Base-by-base conservation (phyloP, 2,329 filamentous ascomycete species). In the Tympanopsis confertula region DNA sequence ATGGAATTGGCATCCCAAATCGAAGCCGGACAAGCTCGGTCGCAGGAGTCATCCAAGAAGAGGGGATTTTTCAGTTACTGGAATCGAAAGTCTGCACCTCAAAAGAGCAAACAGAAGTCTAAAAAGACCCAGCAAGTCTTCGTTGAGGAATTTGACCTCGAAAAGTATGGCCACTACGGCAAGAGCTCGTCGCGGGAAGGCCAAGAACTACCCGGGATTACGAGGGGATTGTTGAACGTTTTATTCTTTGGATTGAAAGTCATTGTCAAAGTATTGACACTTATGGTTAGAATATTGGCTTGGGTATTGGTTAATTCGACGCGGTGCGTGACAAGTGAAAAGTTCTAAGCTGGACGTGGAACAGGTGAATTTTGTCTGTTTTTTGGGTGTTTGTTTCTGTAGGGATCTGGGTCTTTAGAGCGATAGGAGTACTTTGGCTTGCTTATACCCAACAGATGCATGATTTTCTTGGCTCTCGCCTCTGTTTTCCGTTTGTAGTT, bases 61-160 rank as follows among this genome's bases (percentile, higher is more conserved):
- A n/a, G n/a, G n/a, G n/a, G n/a, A n/a, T n/a, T n/a, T n/a, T n/a
- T n/a, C n/a, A n/a, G n/a, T n/a, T 33, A 12, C 30, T 33, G 30
- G 30, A 13, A 13, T 18, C 19, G 28, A 20, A 19, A 20, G 47
- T 47, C 29, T 42, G 38, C 5, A 48, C 47, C 36, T 44, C 37
- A 41, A 38, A 44, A 20, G 30, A 45, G 28, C 35, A 45, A 38
- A 48, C 40, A 38, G 35, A 41, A 42, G 42, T 22, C 42, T 38
- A 43, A 41, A 22, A 56, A 59, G 39, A 52, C 43, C n/a, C 48
- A 54, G 30, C 45, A 58, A 37, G 48, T 61, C 20, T 45, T 57
- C 3, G 46, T 62, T 28, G 56, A 62, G 24, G 60, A 65, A 38
- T 60, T 65, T 35, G 62, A 66, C 44, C 50, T 65, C 5, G 62